Conservation (phyloP, 1,139 yeast species). For the Blastobotrys illinoisensis region DNA sequence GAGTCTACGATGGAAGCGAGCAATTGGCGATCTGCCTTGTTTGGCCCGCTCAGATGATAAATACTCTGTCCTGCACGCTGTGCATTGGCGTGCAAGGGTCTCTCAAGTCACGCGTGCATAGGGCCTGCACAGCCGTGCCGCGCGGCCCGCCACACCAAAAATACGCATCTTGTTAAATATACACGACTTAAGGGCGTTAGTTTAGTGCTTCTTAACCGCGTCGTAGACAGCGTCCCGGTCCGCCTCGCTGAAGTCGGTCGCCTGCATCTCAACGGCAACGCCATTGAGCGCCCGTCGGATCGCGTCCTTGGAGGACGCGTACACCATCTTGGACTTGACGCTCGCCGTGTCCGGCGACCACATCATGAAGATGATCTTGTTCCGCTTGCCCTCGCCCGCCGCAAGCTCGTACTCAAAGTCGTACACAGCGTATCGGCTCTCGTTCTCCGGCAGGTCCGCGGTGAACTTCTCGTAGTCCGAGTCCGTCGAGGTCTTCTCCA, state of each 20-base stretch:
- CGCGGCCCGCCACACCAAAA: not conserved
- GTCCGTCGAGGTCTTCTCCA: slow-evolving; percentile 74
- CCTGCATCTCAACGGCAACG: slow-evolving; percentile 89
- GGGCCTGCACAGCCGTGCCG: not conserved
- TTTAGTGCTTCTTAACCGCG: slow-evolving; percentile 9
- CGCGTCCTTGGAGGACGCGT: slow-evolving; percentile 96
- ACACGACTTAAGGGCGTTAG: not conserved
- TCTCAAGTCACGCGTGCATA: not conserved
- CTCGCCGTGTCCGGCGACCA: slow-evolving; percentile 99
- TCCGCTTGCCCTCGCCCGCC: slow-evolving; percentile 88
- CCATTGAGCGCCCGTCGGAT: slow-evolving; percentile 97
- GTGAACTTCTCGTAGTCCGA: slow-evolving; percentile 76
- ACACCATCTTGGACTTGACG: slow-evolving; percentile 88
- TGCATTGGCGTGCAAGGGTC: not conserved
- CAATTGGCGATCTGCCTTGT: not conserved
- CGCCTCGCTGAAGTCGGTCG: slow-evolving; percentile 96
- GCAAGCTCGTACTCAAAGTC: slow-evolving; percentile 92
- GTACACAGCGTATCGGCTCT: slow-evolving; percentile 93
- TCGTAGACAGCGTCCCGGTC: slow-evolving; percentile 90
- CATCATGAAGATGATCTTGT: slow-evolving; percentile 86
- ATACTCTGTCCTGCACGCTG: not conserved
- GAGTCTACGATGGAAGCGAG: not conserved
- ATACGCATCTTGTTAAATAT: not conserved
- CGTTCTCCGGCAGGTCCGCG: slow-evolving; percentile 87
- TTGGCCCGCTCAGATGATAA: not conserved